phyloP scores from a whole-genome alignment of 495 filamentous ascomycete genomes.

The Endocarpon pusillum region DNA sequence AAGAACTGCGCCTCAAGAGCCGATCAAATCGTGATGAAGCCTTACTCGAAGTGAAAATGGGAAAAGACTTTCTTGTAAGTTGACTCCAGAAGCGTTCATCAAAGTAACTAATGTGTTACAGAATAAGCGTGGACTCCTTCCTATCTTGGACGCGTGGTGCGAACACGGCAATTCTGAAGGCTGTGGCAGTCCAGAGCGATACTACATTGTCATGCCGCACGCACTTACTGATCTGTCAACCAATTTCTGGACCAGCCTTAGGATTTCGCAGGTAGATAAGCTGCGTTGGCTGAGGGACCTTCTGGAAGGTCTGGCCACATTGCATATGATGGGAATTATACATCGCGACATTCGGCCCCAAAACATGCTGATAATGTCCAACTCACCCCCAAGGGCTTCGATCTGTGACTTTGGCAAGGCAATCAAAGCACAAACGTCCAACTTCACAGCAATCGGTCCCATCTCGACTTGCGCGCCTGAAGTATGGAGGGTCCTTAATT shows the following conservation, averaged over 20 bases:
- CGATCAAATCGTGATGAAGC: too few relatives aligned
- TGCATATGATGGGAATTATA: constrained; percentile 92
- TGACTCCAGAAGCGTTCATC: too few relatives aligned
- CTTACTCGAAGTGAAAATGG: too few relatives aligned
- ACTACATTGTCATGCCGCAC: constrained; percentile 1
- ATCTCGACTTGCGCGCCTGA: constrained; percentile 4
- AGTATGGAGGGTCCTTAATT: not conserved
- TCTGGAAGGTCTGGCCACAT: constrained; percentile 30
- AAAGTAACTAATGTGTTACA: too few relatives aligned
- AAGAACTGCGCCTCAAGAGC: too few relatives aligned
- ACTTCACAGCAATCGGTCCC: constrained; percentile 3
- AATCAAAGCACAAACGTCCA: constrained; percentile 4
- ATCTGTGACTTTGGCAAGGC: constrained; percentile 12
- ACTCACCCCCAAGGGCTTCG: constrained; percentile 29
- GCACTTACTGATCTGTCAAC: constrained; percentile 2
- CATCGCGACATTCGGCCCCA: constrained; percentile 97
- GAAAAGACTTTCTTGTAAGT: too few relatives aligned
- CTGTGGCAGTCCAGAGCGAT: constrained; percentile 3
- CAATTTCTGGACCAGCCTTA: not conserved
- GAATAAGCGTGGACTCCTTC: too few relatives aligned
- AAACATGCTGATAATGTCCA: constrained; percentile 74
- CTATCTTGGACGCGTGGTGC: too few relatives aligned
- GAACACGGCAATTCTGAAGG: too few relatives aligned
- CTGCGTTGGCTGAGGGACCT: constrained; percentile 1
- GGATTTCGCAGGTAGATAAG: constrained; percentile 1